Percentiles rank a stretch among this genome's conserved stretches.
These are phyloP conservation scores for Coemansia sp. DNA, from an alignment of 192 early-diverging fungal species.

Conservation along the genomic window DNA sequence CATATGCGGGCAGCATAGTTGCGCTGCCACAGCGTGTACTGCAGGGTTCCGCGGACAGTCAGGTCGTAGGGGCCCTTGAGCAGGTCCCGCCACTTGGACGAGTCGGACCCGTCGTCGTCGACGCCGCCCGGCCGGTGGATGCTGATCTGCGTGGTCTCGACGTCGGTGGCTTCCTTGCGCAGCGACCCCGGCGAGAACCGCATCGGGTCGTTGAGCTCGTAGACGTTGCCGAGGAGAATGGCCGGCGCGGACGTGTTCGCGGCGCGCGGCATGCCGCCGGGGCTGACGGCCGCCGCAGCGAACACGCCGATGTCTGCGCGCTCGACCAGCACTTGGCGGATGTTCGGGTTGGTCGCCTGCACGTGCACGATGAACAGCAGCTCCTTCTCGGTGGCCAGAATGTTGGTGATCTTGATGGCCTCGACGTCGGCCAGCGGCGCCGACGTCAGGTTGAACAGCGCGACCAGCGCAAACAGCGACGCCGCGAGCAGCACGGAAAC, in stretches of 20 bases:
- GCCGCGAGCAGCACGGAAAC: conserved; percentile 23
- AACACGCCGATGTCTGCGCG: conserved; percentile 62
- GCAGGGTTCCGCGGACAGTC: conserved; percentile 54
- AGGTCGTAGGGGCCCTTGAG: conserved; percentile 53
- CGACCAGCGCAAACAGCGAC: conserved; percentile 36
- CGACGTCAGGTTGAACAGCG: conserved; percentile 52
- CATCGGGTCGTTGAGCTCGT: conserved; percentile 50
- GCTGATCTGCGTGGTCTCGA: conserved; percentile 49
- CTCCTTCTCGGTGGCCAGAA: conserved; percentile 67
- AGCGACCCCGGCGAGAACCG: conserved; percentile 44
- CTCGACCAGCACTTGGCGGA: conserved; percentile 58
- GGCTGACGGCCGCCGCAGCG: conserved; percentile 53
- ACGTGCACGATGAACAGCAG: conserved; percentile 66
- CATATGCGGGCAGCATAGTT: conserved; percentile 53
- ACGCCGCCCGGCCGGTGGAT: conserved; percentile 46
- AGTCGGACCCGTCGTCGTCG: conserved; percentile 36
- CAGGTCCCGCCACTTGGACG: conserved; percentile 39
- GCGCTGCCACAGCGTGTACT: conserved; percentile 55
- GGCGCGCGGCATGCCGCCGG: conserved; percentile 4
- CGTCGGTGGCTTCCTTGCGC: conserved; percentile 18
- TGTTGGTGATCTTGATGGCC: conserved; percentile 54
- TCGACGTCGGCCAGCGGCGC: conserved; percentile 51
- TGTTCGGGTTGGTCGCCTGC: conserved; percentile 56
- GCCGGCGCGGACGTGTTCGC: conserved; percentile 46
- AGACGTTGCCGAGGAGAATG: conserved; percentile 48